Evolutionary conservation across 441 rosid species (phyloP).

Genomic region (Viola pubescens): DNA sequence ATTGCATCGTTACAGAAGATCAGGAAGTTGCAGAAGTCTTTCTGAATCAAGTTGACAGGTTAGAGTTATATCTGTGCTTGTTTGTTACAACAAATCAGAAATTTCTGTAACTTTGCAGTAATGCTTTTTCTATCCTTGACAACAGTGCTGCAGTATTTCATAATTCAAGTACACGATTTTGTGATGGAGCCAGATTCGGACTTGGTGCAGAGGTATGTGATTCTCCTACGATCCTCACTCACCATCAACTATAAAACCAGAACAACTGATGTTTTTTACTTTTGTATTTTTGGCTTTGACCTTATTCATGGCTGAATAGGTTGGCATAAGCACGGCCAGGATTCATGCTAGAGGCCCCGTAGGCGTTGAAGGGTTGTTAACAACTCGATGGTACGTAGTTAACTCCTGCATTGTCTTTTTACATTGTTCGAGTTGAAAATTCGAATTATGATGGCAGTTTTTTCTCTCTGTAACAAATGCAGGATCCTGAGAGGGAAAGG

Average conservation of each 20-base stretch:
- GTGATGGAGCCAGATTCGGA: constrained; percentile 86
- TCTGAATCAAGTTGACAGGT: constrained; percentile 78
- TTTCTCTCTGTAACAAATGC: constrained; percentile 12
- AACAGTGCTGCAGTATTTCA: constrained; percentile 92
- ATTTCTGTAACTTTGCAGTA: neutral
- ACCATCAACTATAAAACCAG: neutral
- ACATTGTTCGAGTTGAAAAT: neutral
- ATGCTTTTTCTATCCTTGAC: neutral
- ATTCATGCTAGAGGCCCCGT: constrained; percentile 97
- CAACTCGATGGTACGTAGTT: constrained; percentile 66
- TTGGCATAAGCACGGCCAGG: constrained; percentile 85
- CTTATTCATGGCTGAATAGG: constrained; percentile 32
- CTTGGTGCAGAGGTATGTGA: constrained; percentile 82
- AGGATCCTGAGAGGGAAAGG: constrained; percentile 84
- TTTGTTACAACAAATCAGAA: too few species aligned
- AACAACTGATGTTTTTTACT: constrained; percentile 1
- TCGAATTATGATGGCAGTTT: neutral
- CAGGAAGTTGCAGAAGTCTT: constrained; percentile 49
- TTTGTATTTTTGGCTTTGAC: neutral
- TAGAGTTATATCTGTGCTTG: neutral
- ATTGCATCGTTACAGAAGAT: constrained; percentile 73
- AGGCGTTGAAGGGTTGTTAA: constrained; percentile 86
- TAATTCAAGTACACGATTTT: constrained; percentile 82
- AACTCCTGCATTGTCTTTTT: neutral
- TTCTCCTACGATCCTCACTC: neutral